Evolutionary conservation across 176 grass and related monocot genomes (phyloP).

Genomic region (Oryza glumipatula): DNA sequence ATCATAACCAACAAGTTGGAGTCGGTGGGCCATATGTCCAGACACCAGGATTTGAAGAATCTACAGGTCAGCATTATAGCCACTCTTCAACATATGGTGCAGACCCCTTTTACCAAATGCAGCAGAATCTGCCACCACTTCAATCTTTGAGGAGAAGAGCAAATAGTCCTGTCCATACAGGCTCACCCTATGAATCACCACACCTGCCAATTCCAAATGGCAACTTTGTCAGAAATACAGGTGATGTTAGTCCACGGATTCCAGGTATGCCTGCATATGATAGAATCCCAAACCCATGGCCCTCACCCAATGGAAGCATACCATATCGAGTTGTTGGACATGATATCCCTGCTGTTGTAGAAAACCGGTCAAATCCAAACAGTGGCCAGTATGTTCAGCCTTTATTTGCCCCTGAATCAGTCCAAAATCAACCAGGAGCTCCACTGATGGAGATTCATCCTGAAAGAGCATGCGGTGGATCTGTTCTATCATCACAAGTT

Average conservation of each 20-base stretch:
- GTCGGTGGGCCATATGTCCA: constrained; percentile 46
- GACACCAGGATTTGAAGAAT: constrained; percentile 60
- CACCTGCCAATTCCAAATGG: constrained; percentile 62
- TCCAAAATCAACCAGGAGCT: constrained; percentile 48
- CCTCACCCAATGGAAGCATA: constrained; percentile 48
- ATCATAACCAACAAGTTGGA: constrained; percentile 66
- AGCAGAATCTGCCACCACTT: constrained; percentile 69
- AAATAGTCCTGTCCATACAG: constrained; percentile 50
- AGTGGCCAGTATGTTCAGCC: constrained; percentile 41
- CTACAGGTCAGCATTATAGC: constrained; percentile 49
- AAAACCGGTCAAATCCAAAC: constrained; percentile 51
- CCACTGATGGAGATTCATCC: constrained; percentile 44
- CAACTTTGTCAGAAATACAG: constrained; percentile 59
- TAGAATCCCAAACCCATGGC: constrained; percentile 50
- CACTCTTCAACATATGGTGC: constrained; percentile 68
- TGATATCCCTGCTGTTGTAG: constrained; percentile 59
- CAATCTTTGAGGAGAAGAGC: constrained; percentile 71
- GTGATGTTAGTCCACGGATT: constrained; percentile 75
- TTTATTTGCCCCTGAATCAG: constrained; percentile 51
- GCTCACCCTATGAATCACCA: constrained; percentile 57
- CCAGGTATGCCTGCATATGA: constrained; percentile 53
- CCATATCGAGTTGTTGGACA: constrained; percentile 56
- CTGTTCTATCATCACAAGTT: constrained; percentile 16
- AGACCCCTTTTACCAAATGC: constrained; percentile 79
- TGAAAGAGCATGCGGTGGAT: constrained; percentile 45